phyloP scores from a whole-genome alignment of 257 asterid species.

The Capsicum pubescens region DNA sequence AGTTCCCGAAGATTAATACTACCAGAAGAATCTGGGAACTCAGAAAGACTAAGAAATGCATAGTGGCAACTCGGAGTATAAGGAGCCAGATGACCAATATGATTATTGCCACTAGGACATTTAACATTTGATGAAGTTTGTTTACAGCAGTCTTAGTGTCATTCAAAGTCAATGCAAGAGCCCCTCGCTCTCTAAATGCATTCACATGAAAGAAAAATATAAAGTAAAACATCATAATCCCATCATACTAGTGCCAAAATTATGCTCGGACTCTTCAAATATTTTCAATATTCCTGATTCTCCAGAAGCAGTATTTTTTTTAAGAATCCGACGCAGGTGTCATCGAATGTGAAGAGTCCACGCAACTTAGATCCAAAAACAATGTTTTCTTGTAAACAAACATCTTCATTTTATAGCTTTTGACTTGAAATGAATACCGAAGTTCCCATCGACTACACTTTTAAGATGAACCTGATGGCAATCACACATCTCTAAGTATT shows the following conservation, averaged over 20 bases:
- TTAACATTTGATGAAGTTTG: too few relatives aligned
- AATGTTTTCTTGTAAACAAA: neutral
- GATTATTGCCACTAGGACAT: too few relatives aligned
- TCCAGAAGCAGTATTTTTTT: neutral
- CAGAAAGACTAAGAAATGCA: too few relatives aligned
- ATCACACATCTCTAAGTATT: slow-evolving; percentile 22
- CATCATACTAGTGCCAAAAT: neutral
- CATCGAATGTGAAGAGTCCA: neutral
- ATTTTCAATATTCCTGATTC: neutral
- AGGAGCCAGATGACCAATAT: too few relatives aligned
- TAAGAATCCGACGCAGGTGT: neutral
- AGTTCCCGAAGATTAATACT: too few relatives aligned
- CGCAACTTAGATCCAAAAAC: neutral
- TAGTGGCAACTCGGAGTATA: too few relatives aligned
- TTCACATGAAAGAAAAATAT: neutral
- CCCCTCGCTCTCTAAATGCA: too few relatives aligned
- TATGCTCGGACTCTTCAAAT: slow-evolving; percentile 1
- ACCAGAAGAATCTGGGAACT: too few relatives aligned
- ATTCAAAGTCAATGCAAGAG: too few relatives aligned
- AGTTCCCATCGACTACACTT: neutral
- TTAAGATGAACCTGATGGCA: slow-evolving; percentile 46
- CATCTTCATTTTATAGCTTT: neutral
- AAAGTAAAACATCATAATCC: neutral
- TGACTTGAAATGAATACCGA: slow-evolving; percentile 1
- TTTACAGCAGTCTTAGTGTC: too few relatives aligned